Conservation (phyloP, 768 basidiomycete genomes). For the Piloderma croceum region DNA sequence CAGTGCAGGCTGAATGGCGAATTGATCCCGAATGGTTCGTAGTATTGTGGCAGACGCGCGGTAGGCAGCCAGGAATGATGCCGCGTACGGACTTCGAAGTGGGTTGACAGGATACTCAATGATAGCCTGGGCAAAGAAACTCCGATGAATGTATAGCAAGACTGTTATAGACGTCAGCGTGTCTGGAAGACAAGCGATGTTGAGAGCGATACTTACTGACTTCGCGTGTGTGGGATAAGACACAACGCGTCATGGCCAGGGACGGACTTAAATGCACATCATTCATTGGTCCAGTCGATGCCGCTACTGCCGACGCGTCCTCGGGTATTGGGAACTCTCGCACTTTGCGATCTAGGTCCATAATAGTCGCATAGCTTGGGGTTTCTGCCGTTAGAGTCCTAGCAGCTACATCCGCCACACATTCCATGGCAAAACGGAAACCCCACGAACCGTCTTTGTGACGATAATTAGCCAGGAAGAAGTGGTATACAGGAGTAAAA, state of each 20-base stretch:
- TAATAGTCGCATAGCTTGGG: conserved; percentile 57
- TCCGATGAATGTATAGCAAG: conserved; percentile 58
- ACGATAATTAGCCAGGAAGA: conserved; percentile 1
- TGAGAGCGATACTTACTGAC: conserved; percentile 24
- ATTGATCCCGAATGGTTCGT: conserved; percentile 45
- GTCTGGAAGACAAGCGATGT: background rate
- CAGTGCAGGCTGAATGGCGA: conserved; percentile 38
- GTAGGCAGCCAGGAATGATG: conserved; percentile 61
- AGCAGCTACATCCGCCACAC: conserved; percentile 56
- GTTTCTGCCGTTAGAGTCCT: conserved; percentile 59
- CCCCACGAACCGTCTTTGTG: conserved; percentile 52
- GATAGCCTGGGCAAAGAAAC: conserved; percentile 68
- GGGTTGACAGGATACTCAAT: conserved; percentile 64
- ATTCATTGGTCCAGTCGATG: too few species aligned
- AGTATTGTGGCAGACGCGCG: conserved; percentile 53
- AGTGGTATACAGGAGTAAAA: background rate
- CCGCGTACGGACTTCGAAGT: conserved; percentile 57
- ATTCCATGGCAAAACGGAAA: conserved; percentile 60
- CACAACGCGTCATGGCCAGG: conserved; percentile 34
- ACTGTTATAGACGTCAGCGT: conserved; percentile 29
- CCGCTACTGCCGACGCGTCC: conserved; percentile 19
- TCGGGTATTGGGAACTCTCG: conserved; percentile 59
- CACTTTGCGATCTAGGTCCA: conserved; percentile 64
- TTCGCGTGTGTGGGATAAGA: conserved; percentile 32
- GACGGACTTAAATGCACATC: conserved; percentile 10